Base-by-base conservation (phyloP, 2,329 filamentous ascomycete genomes). In the Colletotrichum tropicale region DNA sequence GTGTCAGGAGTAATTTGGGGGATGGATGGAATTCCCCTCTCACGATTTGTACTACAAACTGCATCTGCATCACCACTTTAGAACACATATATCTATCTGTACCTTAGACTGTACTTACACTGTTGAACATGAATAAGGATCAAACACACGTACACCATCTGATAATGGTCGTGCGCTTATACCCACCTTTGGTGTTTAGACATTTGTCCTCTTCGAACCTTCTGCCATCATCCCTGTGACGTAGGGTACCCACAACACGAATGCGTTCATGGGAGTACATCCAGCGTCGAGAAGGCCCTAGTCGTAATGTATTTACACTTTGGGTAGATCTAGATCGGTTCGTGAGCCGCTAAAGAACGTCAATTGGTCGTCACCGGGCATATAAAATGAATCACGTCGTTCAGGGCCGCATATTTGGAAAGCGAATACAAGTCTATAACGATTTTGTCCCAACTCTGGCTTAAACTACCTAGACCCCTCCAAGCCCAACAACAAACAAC, bases 361-460 rank as follows among this genome's bases (percentile, higher is more conserved):
- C 68, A 67, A 52, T 3, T 52, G n/a, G 43, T 21, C 16, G 48
- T 28, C 60, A 43, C 36, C 3, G 18, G 34, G 1, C 21, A 55
- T 1, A 21, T 13, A 34, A 28, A 26, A 18, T 2, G 34, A 68
- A 28, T 30, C 3, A 36, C 3, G 60, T 24, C 15, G 21, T 5
- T 13, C 24, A 26, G 2, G 21, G n/a, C 48, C 12, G 24, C 26
- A 32, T 18, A 8, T 10, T 8, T 56, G 24, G 8, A 36, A 38
- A 69, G 56, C 56, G 34, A 74, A 52, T 66, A 55, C 64, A 74
- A 76, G 70, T 76, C 70, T 76, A 76, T 69, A 69, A 61, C 43
- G 74, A 74, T 74, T 73, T 71, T 69, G 64, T 76, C 58, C 64
- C 56, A 72, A 67, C 70, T 69, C 65, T 68, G 56, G 48, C 64